A percentile compares a stretch with the other conserved stretches of the same genome.
Evolutionary conservation across 2,329 filamentous ascomycete species (phyloP).

Genomic region (Aspergillus cejpii): DNA sequence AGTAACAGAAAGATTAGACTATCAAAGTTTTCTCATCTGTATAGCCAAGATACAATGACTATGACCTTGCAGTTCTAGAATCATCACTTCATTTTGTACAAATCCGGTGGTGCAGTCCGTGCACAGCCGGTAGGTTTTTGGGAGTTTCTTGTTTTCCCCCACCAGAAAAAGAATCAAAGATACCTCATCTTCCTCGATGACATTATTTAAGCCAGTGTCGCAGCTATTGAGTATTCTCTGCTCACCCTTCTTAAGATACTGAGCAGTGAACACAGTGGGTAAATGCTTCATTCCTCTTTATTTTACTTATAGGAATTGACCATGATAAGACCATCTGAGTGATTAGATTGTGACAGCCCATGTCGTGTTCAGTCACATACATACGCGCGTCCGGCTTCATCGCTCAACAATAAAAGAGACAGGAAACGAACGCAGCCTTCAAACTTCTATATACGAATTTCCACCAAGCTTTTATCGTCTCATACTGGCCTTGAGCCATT

Average conservation of each 20-base stretch:
- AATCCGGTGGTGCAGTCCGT: background rate
- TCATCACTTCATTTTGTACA: background rate
- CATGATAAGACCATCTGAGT: background rate
- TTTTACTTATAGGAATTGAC: background rate
- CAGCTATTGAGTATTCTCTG: too few species aligned
- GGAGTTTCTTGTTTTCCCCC: background rate
- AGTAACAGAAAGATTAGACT: too few species aligned
- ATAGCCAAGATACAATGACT: too few species aligned
- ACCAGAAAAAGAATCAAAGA: background rate
- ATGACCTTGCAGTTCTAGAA: too few species aligned
- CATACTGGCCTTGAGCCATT: background rate
- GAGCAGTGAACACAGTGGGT: background rate
- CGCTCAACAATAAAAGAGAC: background rate
- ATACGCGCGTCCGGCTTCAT: background rate
- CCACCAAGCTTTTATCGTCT: background rate
- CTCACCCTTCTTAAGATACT: background rate
- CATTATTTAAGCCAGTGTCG: background rate
- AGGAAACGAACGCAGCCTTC: background rate
- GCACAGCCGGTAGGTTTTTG: background rate
- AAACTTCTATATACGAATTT: background rate
- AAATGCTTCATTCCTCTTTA: background rate
- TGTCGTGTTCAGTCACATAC: background rate
- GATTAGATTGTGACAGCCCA: background rate
- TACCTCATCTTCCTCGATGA: background rate
- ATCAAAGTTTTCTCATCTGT: too few species aligned